phyloP scores from a whole-genome alignment of 2,329 filamentous ascomycete species.

The Sporothrix variecibatus region DNA sequence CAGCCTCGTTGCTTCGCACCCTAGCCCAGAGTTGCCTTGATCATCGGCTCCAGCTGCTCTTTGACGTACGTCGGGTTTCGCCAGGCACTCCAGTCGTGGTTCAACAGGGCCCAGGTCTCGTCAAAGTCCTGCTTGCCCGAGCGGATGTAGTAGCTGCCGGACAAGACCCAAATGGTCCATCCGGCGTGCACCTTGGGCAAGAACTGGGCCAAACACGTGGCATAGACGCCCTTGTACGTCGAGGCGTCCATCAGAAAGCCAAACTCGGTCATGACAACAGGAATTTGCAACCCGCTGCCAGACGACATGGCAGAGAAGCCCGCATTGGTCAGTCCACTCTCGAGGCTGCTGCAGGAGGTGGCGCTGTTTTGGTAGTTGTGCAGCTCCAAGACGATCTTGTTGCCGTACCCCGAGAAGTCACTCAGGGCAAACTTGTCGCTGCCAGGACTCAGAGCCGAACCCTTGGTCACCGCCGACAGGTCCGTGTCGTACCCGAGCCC shows the following conservation, averaged over 20 bases:
- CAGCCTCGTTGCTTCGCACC: background rate
- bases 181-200: constrained; percentile 52
- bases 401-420: constrained; percentile 50
- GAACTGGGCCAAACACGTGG: constrained; percentile 53
- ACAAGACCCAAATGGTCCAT: constrained; percentile 62
- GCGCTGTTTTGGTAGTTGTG: constrained; percentile 62
- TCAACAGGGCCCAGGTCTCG: constrained; percentile 59
- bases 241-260: constrained; percentile 53
- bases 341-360: constrained; percentile 49
- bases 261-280: constrained; percentile 56
- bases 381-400: constrained; percentile 62
- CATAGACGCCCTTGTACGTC: constrained; percentile 52
- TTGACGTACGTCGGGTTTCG: constrained; percentile 47
- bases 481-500: constrained; percentile 60
- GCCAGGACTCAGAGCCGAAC: constrained; percentile 50
- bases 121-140: constrained; percentile 56
- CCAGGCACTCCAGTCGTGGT: constrained; percentile 57
- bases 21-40: constrained; percentile 36
- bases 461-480: constrained; percentile 53
- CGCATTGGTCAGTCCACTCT: constrained; percentile 49
- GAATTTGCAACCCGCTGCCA: constrained; percentile 44
- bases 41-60: constrained; percentile 45
- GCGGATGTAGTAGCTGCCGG: constrained; percentile 60
- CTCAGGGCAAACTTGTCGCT: constrained; percentile 45
- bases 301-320: constrained; percentile 56